Evolutionary conservation across 164 flowering plant genomes (phyloP), one percentile per base, ranked within the genome.

Genomic region (Brasenia schreberi): DNA sequence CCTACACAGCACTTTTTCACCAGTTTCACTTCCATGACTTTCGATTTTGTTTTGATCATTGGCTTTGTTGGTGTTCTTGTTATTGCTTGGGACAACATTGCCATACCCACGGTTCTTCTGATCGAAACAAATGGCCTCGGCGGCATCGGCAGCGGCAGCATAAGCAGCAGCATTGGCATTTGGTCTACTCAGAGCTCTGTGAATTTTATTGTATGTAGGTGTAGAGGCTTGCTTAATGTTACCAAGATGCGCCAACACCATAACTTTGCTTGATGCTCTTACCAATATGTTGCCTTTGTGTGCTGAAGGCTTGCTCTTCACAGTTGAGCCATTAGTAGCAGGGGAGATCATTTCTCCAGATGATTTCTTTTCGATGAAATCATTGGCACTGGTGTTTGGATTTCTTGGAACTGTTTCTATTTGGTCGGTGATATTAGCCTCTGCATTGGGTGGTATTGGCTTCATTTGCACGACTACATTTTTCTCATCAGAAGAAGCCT

Each of bases 231-330:
- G 87, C 76, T 86, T 80, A 67, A 91, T 61, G 59, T 89, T 95
- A 5, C 99, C 99, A 73, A 95, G 75, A 70, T 84, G 79, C 4
- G 92, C 82, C 58, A 49, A 70, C 23, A 91, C 76, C 90, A 88
- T 89, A 17, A 94, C 85, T 67, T 90, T 91, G 76, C 96, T 72
- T 0, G 97, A 89, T 16, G 92, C 95, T 5, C 97, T 79, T 64
- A 93, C 91, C 12, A 93, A 76, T 1, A 49, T 67, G 17, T 69
- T 64, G 23, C 72, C 59, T 42, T 84, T 85, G 52, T 73, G 81
- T 1, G 39, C 39, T 33, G 39, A 33, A 33, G 39, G 39, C 39
- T 33, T 33, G 39, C 39, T 33, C 39, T 33, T 33, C 39, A 33
- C 39, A 33, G 39, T 33, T 33, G 39, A 33, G 39, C 39, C 39